Evolutionary conservation across 2,329 filamentous ascomycete species (phyloP).

Genomic region (Colletotrichum shisoi): DNA sequence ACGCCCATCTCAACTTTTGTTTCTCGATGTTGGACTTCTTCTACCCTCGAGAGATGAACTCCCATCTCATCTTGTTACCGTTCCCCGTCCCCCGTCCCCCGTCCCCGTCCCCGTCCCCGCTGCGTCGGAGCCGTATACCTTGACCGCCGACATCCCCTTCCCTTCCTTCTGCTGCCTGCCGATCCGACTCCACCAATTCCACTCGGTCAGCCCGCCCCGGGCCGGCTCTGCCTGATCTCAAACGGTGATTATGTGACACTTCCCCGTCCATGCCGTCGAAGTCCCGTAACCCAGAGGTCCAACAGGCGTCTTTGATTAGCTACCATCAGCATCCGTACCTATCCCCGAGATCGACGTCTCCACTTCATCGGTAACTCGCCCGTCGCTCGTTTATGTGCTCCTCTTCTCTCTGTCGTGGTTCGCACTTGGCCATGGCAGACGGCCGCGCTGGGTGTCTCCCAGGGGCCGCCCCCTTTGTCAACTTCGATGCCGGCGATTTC

Average conservation of each 20-base stretch:
- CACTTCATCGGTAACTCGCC: background rate
- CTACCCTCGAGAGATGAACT: background rate
- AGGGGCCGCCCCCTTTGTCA: background rate
- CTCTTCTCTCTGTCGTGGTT: background rate
- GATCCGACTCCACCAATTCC: background rate
- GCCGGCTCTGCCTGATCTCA: background rate
- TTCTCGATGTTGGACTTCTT: too few relatives aligned
- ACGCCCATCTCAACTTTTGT: background rate
- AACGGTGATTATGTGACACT: background rate
- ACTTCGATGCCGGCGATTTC: background rate
- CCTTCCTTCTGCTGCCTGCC: constrained; percentile 7
- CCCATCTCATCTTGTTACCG: background rate
- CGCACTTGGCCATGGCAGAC: background rate
- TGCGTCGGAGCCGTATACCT: background rate
- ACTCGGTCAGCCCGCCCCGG: background rate
- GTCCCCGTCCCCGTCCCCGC: background rate
- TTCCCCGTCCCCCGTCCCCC: background rate
- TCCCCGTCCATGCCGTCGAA: background rate
- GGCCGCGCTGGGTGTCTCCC: background rate
- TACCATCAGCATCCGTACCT: too few relatives aligned
- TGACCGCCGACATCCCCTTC: background rate
- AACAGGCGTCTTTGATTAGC: background rate
- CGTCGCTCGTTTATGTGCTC: background rate
- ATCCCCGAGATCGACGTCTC: background rate
- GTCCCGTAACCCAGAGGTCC: background rate